Evolutionary conservation across 495 filamentous ascomycete genomes (phyloP).

Genomic region (Penicillium waksmanii): DNA sequence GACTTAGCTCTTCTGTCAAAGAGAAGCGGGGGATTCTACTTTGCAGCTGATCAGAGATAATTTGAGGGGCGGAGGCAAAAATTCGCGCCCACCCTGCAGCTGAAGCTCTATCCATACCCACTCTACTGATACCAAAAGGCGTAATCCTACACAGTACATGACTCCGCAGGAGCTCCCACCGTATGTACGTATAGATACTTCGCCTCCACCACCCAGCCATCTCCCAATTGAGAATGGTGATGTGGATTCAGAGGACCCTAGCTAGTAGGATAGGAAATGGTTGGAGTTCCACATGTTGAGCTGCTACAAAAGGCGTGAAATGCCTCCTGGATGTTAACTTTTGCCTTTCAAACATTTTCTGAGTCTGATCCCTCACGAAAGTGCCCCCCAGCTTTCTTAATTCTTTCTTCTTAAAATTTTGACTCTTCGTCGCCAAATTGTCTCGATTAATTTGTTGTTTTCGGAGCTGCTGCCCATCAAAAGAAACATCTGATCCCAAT

Average conservation of each 20-base stretch:
- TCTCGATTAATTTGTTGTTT: slow-evolving; percentile 26
- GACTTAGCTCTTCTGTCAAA: background rate
- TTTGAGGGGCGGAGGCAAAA: slow-evolving; percentile 9
- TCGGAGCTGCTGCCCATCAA: slow-evolving; percentile 28
- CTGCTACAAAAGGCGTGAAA: slow-evolving; percentile 22
- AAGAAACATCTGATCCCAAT: slow-evolving; percentile 14
- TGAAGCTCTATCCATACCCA: slow-evolving; percentile 17
- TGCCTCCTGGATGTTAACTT: background rate
- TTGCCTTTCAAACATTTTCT: slow-evolving; percentile 3
- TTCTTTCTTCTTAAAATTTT: background rate
- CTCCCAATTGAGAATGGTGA: background rate
- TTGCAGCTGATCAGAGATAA: slow-evolving; percentile 10
- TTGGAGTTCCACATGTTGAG: background rate
- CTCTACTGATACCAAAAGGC: slow-evolving; percentile 9
- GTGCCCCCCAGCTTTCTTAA: background rate
- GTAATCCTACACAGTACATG: slow-evolving; percentile 4
- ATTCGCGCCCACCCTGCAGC: slow-evolving; percentile 14
- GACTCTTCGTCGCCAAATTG: slow-evolving; percentile 22
- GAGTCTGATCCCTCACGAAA: slow-evolving; percentile 8
- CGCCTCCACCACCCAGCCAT: slow-evolving; percentile 8
- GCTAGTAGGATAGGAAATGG: background rate
- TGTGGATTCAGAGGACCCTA: background rate
- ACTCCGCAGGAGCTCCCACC: slow-evolving; percentile 1
- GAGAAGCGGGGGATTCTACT: background rate
- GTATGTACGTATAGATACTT: background rate